Evolutionary conservation across 306 rosid genomes (phyloP).

Genomic region (Hippophae gyantsensis): DNA sequence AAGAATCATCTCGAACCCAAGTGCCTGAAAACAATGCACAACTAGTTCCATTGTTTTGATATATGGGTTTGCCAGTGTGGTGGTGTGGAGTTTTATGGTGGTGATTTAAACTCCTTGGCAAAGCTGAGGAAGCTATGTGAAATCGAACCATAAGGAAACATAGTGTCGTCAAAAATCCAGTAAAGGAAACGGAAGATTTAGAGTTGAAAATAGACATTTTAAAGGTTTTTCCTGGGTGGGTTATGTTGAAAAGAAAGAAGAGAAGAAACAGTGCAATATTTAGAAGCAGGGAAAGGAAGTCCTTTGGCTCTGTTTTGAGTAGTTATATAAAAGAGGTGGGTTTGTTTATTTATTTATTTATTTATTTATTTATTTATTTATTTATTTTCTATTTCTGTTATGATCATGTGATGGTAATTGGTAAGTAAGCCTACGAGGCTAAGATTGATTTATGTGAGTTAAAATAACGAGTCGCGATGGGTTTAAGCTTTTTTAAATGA

Average conservation of each 20-base stretch:
- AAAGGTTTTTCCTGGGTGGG: conserved; percentile 3
- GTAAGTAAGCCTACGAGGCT: no score
- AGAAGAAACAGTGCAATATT: conserved; percentile 5
- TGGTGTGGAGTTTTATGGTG: conserved; percentile 36
- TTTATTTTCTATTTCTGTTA: no score
- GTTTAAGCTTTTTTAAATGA: no score
- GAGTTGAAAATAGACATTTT: conserved; percentile 29
- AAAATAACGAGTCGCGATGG: no score
- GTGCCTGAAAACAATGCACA: conserved; percentile 78
- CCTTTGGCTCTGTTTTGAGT: no score
- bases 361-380: no score
- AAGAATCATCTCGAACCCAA: conserved; percentile 74
- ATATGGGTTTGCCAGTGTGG: conserved; percentile 37
- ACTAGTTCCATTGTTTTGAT: conserved; percentile 57
- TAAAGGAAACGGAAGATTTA: conserved; percentile 8
- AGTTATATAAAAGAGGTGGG: no score
- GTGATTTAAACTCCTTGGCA: conserved; percentile 47
- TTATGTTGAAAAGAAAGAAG: neutral
- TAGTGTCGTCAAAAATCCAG: conserved; percentile 18
- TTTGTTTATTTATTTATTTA: no score
- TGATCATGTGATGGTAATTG: no score
- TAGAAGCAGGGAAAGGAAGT: neutral
- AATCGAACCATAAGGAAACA: conserved; percentile 29
- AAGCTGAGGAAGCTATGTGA: conserved; percentile 44
- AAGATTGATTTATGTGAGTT: no score